Evolutionary conservation across 2,329 filamentous ascomycete genomes (phyloP).

Genomic region (Aschersonia sp.): DNA sequence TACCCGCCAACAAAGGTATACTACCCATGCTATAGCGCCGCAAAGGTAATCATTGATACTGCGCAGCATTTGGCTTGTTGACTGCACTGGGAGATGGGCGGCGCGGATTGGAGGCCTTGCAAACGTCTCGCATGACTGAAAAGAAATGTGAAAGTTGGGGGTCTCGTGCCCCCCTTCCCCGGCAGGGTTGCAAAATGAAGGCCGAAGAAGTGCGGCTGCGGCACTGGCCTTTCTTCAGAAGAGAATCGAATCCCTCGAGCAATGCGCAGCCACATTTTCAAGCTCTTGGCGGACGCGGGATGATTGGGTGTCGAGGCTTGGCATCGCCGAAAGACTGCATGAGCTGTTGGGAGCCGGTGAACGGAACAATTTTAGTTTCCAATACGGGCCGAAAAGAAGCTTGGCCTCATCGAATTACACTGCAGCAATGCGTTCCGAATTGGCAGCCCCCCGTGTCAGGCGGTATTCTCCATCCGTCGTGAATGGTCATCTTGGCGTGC

Average conservation of each 20-base stretch:
- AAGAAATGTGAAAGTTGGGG: neutral
- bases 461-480: neutral
- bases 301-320: neutral
- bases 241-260: neutral
- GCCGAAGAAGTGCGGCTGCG: neutral
- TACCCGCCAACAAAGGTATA: neutral
- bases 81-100: neutral
- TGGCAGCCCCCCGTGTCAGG: neutral
- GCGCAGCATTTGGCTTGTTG: neutral
- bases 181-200: neutral
- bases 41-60: neutral
- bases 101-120: neutral
- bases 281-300: neutral
- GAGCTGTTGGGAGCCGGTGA: neutral
- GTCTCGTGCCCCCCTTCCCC: neutral
- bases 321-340: neutral
- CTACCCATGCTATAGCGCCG: neutral
- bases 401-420: neutral
- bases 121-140: neutral
- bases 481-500: neutral
- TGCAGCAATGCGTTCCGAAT: neutral
- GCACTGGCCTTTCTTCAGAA: neutral
- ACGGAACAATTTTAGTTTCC: conserved; percentile 2
- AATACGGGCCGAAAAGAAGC: neutral
- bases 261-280: neutral